Conservation (phyloP, 2,329 filamentous ascomycete species). For the Clarireedia hainanense region DNA sequence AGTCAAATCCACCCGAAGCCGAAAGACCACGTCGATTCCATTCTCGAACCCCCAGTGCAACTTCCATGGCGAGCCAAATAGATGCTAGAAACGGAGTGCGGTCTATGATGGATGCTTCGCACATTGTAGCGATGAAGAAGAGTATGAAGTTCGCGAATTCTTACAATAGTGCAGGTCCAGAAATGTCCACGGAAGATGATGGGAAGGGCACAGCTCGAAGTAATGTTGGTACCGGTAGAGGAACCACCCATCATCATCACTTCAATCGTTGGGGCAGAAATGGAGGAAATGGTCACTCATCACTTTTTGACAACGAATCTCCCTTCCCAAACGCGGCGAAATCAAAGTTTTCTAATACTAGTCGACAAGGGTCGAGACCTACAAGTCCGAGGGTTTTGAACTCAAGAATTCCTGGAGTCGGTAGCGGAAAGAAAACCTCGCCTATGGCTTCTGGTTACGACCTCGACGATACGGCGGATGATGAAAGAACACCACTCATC, state of each 20-base stretch:
- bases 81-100: constrained; percentile 41
- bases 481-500: constrained; percentile 81
- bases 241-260: constrained; percentile 69
- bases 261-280: constrained; percentile 71
- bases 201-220: constrained; percentile 56
- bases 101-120: constrained; percentile 59
- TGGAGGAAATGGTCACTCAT: constrained; percentile 57
- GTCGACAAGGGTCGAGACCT: constrained; percentile 57
- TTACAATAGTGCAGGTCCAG: constrained; percentile 49
- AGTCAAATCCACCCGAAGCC: constrained; percentile 80
- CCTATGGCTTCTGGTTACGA: constrained; percentile 64
- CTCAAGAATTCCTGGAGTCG: constrained; percentile 25
- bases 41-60: constrained; percentile 89
- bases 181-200: constrained; percentile 50
- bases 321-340: constrained; percentile 64
- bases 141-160: constrained; percentile 95
- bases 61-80: constrained; percentile 68
- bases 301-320: constrained; percentile 69
- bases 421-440: constrained; percentile 45
- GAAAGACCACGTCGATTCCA: constrained; percentile 64
- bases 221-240: constrained; percentile 53
- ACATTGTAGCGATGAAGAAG: constrained; percentile 66
- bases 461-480: constrained; percentile 76
- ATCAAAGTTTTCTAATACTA: constrained; percentile 50
- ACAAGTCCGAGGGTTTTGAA: constrained; percentile 57